Conservation (phyloP, 306 rosid species). For the Cercis canadensis region DNA sequence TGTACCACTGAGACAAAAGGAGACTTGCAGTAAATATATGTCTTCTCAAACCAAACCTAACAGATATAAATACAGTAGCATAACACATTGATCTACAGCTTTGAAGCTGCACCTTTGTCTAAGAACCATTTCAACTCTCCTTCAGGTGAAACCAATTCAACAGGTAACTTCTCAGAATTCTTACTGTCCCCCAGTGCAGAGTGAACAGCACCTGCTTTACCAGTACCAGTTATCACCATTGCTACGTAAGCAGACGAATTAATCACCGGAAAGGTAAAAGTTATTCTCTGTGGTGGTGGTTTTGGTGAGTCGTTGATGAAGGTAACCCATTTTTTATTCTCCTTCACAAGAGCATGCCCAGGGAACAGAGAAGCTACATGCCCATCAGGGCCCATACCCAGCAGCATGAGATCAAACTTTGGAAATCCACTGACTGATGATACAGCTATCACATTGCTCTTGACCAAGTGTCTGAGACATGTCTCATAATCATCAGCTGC, state of each 20-base stretch:
- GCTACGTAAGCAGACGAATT: slow-evolving; percentile 76
- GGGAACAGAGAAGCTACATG: slow-evolving; percentile 97
- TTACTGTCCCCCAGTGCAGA: slow-evolving; percentile 53
- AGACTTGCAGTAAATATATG: slow-evolving; percentile 12
- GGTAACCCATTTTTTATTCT: slow-evolving; percentile 84
- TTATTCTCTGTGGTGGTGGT: slow-evolving; percentile 92
- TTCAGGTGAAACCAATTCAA: slow-evolving; percentile 72
- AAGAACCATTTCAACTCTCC: slow-evolving; percentile 85
- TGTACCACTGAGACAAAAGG: slow-evolving; percentile 28
- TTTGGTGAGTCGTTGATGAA: slow-evolving; percentile 87
- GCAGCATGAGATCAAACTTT: slow-evolving; percentile 87
- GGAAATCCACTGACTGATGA: slow-evolving; percentile 75
- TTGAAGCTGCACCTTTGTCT: slow-evolving; percentile 88
- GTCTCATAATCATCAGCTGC: slow-evolving; percentile 96
- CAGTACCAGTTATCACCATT: slow-evolving; percentile 74
- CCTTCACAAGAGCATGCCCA: slow-evolving; percentile 79
- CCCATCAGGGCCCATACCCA: slow-evolving; percentile 99
- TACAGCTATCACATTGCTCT: slow-evolving; percentile 47
- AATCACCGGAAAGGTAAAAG: slow-evolving; percentile 86
- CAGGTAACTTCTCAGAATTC: slow-evolving; percentile 69
- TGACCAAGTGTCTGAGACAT: slow-evolving; percentile 63
- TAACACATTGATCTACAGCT: slow-evolving; percentile 58
- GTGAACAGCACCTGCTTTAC: slow-evolving; percentile 71
- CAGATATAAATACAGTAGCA: slow-evolving; percentile 27
- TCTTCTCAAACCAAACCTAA: slow-evolving; percentile 9